Conservation (phyloP, 176 grass and related monocot genomes). For the Miscanthus lutarioriparius region DNA sequence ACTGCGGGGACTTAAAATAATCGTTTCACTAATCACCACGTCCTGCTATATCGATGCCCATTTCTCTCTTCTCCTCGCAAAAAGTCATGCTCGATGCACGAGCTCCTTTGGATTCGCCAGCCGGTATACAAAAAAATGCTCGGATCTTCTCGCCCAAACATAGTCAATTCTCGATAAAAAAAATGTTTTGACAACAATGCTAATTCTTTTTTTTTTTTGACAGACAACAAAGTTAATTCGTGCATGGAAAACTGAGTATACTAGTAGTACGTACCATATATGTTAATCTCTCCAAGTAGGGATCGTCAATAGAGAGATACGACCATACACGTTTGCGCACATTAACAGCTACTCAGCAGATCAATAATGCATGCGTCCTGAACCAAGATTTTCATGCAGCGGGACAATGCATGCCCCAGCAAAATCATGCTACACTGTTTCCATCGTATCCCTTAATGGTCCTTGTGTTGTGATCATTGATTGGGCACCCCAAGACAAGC, state of each 20-base stretch:
- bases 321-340: no score
- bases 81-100: slow-evolving; percentile 22
- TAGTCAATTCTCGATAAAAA: slow-evolving; percentile 17
- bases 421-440: background rate
- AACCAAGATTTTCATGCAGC: background rate
- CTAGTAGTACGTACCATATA: no score
- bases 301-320: no score
- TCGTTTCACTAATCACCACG: background rate
- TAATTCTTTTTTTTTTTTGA: no score
- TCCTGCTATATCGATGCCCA: background rate
- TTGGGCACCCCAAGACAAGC: slow-evolving; percentile 19
- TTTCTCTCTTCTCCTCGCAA: background rate
- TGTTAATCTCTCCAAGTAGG: no score
- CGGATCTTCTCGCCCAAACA: background rate
- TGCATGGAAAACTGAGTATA: no score
- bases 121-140: background rate
- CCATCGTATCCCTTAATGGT: background rate
- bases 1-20: background rate
- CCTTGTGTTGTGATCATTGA: slow-evolving; percentile 13
- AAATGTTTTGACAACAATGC: background rate
- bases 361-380: background rate
- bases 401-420: background rate
- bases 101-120: background rate
- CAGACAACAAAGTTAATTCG: background rate
- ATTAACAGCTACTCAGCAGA: no score